Evolutionary conservation across 1,284 basidiomycete species (phyloP), one percentile per base, ranked within the genome.

Genomic region (Cryptococcus wingfieldii): DNA sequence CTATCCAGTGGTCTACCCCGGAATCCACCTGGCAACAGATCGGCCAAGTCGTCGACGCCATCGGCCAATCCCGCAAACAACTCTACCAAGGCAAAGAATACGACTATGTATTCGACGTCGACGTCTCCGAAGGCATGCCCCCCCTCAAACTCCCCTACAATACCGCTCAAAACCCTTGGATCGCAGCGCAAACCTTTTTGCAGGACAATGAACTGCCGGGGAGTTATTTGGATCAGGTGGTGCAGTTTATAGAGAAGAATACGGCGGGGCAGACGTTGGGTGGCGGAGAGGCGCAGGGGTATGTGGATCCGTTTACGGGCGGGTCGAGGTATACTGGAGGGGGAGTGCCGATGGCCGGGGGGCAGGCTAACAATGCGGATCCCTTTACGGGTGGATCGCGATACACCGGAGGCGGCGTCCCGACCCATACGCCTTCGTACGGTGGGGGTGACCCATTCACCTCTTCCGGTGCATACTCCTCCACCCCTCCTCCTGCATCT

Each of bases 21-120:
- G 80, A 79, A 12, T 79, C 78, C 13, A 82, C 82, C 41, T 98
- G 95, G 95, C 83, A 89, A 71, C 96, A 95, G 75, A 85, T 98
- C 41, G 96, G 96, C 13, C 88, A 95, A 63, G 94, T 98, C 4
- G 91, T 96, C 3, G 95, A 95, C 69, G 91, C 91, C 16, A 89
- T 96, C 46, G 90, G 92, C 9, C 84, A 86, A 46, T 84, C 85
- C 8, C 82, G 88, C 58, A 97, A 91, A 76, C 90, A 95, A 74
- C 81, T 95, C 5, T 88, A 89, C 72, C 77, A 90, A 64, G 96
- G 96, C 31, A 87, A 87, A 71, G 95, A 98, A 77, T 99, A 94
- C 70, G 96, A 99, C 78, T 95, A 97, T 68, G 95, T 99, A 8
- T 98, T 98, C 68, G 94, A 98, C 68, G 94, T 99, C 18, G 95